Conservation (phyloP, 805 yeast species). For the Debaryomyces hansenii region DNA sequence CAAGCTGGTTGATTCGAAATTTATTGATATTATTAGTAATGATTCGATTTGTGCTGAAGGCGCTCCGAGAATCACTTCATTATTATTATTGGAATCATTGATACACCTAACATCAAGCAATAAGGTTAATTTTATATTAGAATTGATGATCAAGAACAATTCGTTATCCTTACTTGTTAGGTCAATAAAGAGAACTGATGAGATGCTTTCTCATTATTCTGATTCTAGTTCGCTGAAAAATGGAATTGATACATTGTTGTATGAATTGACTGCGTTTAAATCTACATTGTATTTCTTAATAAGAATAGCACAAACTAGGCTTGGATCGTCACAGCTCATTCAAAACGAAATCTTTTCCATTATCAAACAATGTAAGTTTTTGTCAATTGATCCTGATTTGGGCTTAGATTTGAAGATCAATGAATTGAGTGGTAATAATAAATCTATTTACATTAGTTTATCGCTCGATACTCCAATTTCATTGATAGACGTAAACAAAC, state of each 20-base stretch:
- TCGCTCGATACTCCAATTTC: conserved; percentile 54
- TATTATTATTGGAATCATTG: conserved; percentile 70
- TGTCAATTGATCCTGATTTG: conserved; percentile 74
- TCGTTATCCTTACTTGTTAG: conserved; percentile 64
- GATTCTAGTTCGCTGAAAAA: conserved; percentile 12
- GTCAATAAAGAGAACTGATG: conserved; percentile 70
- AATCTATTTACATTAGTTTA: conserved; percentile 43
- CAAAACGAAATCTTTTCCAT: conserved; percentile 71
- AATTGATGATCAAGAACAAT: conserved; percentile 62
- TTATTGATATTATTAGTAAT: conserved; percentile 65
- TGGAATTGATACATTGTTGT: conserved; percentile 53
- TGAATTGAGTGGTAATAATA: conserved; percentile 14
- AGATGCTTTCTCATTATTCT: conserved; percentile 44
- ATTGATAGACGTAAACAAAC: conserved; percentile 14
- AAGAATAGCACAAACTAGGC: conserved; percentile 71
- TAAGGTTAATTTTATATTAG: conserved; percentile 58
- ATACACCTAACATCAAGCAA: conserved; percentile 54
- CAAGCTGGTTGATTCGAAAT: conserved; percentile 55
- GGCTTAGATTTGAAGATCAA: conserved; percentile 54
- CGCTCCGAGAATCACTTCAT: conserved; percentile 68
- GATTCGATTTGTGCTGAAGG: conserved; percentile 85
- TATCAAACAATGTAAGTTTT: conserved; percentile 54
- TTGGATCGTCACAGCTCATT: conserved; percentile 75
- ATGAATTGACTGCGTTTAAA: conserved; percentile 77
- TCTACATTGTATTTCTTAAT: conserved; percentile 67